Evolutionary conservation across 192 early-diverging fungal species (phyloP).

Genomic region (Gonapodya prolifera): DNA sequence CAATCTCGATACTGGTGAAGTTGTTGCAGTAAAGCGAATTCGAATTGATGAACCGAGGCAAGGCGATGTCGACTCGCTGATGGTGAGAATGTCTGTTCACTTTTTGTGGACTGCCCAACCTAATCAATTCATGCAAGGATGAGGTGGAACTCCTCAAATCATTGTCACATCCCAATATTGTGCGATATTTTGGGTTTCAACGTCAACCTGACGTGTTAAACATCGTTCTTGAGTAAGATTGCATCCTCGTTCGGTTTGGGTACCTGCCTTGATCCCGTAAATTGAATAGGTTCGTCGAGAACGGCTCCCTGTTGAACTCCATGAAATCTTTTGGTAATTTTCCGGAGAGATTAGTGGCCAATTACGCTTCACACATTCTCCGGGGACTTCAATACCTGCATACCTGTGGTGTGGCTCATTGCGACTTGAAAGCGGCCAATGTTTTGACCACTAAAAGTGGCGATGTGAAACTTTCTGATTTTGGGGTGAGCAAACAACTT

Average conservation of each 20-base stretch:
- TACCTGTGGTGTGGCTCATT: slow-evolving; percentile 70
- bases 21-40: slow-evolving; percentile 80
- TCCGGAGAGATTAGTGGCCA: slow-evolving; percentile 74
- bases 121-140: slow-evolving; percentile 14
- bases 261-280: slow-evolving; percentile 6
- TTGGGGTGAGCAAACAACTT: slow-evolving; percentile 87
- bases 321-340: slow-evolving; percentile 81
- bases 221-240: slow-evolving; percentile 62
- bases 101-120: neutral
- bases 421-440: slow-evolving; percentile 94
- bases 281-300: slow-evolving; percentile 56
- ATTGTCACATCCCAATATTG: slow-evolving; percentile 70
- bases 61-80: slow-evolving; percentile 59
- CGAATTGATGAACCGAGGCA: slow-evolving; percentile 52
- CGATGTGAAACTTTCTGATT: slow-evolving; percentile 89
- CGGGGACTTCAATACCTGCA: slow-evolving; percentile 85
- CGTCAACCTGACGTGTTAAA: slow-evolving; percentile 56
- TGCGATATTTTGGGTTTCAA: slow-evolving; percentile 73
- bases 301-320: slow-evolving; percentile 78
- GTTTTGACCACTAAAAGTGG: slow-evolving; percentile 93
- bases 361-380: slow-evolving; percentile 78
- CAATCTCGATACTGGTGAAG: slow-evolving; percentile 63
- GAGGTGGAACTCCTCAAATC: slow-evolving; percentile 79
- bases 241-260: neutral
- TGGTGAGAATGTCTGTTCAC: slow-evolving; percentile 37